These are phyloP conservation scores for Castanea sativa DNA, from an alignment of 306 rosid species.

Conservation along the genomic window DNA sequence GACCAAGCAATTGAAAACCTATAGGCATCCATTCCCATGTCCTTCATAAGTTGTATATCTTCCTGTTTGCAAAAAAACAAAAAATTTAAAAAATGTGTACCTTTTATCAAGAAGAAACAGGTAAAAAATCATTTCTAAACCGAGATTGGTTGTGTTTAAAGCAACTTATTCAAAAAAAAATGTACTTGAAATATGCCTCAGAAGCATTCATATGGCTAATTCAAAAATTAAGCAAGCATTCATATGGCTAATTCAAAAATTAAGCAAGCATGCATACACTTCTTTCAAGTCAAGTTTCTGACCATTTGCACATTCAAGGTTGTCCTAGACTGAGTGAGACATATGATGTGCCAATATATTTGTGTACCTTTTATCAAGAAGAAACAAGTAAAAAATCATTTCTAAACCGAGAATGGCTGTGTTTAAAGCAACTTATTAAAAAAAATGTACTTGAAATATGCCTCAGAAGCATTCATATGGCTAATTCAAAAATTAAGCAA, in stretches of 20 bases:
- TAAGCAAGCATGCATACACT: background rate
- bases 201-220: background rate
- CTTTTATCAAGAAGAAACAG: background rate
- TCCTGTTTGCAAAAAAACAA: slow-evolving; percentile 40
- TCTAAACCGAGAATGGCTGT: background rate
- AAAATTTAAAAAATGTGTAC: background rate
- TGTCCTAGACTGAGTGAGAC: background rate
- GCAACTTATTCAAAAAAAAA: background rate
- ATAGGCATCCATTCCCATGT: slow-evolving; percentile 87
- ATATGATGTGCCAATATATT: background rate
- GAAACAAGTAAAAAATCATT: background rate
- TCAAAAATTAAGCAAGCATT: background rate
- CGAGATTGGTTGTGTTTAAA: background rate
- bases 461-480: background rate
- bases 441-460: background rate
- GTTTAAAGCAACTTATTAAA: background rate
- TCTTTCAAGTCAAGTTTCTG: background rate
- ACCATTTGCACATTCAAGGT: background rate
- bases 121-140: background rate
- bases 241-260: background rate
- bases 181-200: background rate
- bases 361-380: background rate
- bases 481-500: too few relatives aligned
- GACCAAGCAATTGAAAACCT: slow-evolving; percentile 94
- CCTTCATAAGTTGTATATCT: slow-evolving; percentile 82